These are phyloP conservation scores for Alternaria sp. DNA, from an alignment of 2,329 filamentous ascomycete genomes.

Conservation along the genomic window DNA sequence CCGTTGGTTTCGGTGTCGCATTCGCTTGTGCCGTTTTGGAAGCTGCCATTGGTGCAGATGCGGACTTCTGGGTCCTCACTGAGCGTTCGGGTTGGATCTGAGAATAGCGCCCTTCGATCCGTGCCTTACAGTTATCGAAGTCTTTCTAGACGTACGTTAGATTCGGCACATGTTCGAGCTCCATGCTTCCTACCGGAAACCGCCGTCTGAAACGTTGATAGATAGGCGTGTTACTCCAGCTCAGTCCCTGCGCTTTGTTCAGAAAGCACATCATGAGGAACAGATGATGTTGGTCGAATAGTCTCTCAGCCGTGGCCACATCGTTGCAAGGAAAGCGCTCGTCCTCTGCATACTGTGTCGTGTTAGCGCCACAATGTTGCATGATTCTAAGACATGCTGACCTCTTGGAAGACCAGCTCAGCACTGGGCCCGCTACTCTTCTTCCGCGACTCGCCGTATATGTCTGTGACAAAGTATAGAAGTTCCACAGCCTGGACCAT, in stretches of 20 bases:
- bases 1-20: slow-evolving; percentile 9
- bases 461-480: slow-evolving; percentile 67
- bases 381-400: slow-evolving; percentile 20
- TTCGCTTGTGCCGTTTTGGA: slow-evolving; percentile 7
- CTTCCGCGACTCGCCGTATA: slow-evolving; percentile 57
- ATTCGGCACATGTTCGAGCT: neutral
- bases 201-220: slow-evolving; percentile 50
- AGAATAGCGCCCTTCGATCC: slow-evolving; percentile 36
- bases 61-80: slow-evolving; percentile 14
- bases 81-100: slow-evolving; percentile 18
- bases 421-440: slow-evolving; percentile 49
- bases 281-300: slow-evolving; percentile 47
- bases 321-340: slow-evolving; percentile 35
- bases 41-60: slow-evolving; percentile 7
- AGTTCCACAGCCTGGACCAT: slow-evolving; percentile 70
- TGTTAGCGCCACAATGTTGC: slow-evolving; percentile 8
- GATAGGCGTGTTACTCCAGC: slow-evolving; percentile 53
- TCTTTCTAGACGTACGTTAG: slow-evolving; percentile 31
- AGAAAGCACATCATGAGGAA: slow-evolving; percentile 57
- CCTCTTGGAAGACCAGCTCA: slow-evolving; percentile 49
- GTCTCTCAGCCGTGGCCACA: slow-evolving; percentile 29
- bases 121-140: slow-evolving; percentile 40
- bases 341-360: slow-evolving; percentile 45
- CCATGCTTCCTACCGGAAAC: slow-evolving; percentile 41
- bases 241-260: slow-evolving; percentile 51